Percentiles rank a stretch among this genome's conserved stretches.
Conservation (phyloP, 805 yeast species). For the Grigorovia jiainica region DNA sequence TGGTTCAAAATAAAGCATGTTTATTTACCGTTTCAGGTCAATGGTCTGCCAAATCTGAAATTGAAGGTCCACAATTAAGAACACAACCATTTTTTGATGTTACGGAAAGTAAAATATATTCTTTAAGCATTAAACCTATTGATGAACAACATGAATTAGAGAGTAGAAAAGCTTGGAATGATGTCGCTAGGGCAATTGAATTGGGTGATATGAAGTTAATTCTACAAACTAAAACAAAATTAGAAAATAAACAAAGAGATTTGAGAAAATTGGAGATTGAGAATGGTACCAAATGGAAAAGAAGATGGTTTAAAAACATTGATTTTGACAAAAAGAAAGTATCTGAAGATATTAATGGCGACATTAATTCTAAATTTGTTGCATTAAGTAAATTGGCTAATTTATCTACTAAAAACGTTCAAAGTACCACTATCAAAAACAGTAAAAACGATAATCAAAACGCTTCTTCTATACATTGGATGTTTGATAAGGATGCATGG, state of each 20-base stretch:
- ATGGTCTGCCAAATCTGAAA: constrained; percentile 75
- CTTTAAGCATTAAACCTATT: constrained; percentile 67
- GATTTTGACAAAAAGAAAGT: constrained; percentile 28
- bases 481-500: constrained; percentile 49
- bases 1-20: constrained; percentile 50
- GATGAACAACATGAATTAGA: constrained; percentile 75
- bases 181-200: constrained; percentile 81
- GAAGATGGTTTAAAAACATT: constrained; percentile 66
- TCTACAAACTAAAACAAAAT: constrained; percentile 59
- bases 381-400: constrained; percentile 36
- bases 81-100: constrained; percentile 51
- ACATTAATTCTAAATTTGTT: background rate
- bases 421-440: constrained; percentile 52
- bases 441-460: constrained; percentile 42
- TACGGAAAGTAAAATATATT: constrained; percentile 40
- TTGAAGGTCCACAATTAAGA: constrained; percentile 42
- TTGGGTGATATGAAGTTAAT: constrained; percentile 68
- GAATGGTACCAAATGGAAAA: constrained; percentile 58
- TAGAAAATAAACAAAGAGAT: constrained; percentile 82
- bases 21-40: constrained; percentile 79
- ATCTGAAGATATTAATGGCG: background rate
- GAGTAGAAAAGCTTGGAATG: constrained; percentile 79
- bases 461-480: constrained; percentile 55
- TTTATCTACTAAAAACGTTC: constrained; percentile 53
- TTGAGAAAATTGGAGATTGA: constrained; percentile 64